phyloP scores from a whole-genome alignment of 192 early-diverging fungal species.

The Polychytrium aggregatum region DNA sequence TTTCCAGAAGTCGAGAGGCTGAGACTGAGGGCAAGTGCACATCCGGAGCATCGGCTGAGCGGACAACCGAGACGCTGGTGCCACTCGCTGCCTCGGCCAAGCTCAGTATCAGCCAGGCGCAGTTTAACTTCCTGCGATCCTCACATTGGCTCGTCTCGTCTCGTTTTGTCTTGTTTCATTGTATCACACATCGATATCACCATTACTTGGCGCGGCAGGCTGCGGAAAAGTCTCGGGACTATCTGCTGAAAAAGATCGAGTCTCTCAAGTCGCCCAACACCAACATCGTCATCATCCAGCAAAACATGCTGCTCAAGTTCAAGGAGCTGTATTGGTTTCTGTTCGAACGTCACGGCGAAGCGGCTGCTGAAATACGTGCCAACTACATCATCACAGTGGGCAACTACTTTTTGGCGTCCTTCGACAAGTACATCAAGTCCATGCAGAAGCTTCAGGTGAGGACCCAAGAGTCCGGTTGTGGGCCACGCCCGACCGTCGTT shows the following conservation, averaged over 20 bases:
- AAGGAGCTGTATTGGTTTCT: conserved; percentile 87
- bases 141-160: no score
- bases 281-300: conserved; percentile 87
- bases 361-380: conserved; percentile 74
- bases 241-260: conserved; percentile 76
- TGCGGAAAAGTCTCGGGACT: conserved; percentile 75
- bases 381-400: conserved; percentile 76
- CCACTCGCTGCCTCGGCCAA: not conserved
- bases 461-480: no score
- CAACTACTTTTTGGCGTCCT: conserved; percentile 80
- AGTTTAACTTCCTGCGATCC: no score
- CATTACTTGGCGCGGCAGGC: conserved; percentile 31
- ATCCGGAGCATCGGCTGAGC: no score
- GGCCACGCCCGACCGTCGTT: no score
- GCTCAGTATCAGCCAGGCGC: no score
- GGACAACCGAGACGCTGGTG: not conserved
- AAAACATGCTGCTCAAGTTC: conserved; percentile 82
- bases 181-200: not conserved
- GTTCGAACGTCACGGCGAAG: conserved; percentile 75
- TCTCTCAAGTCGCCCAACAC: conserved; percentile 78
- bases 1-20: conserved; percentile 89
- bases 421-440: conserved; percentile 75
- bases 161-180: no score
- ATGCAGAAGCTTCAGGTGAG: conserved; percentile 65
- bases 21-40: conserved; percentile 47